Evolutionary conservation across 1,284 basidiomycete species (phyloP).

Genomic region (Cerrena zonata): DNA sequence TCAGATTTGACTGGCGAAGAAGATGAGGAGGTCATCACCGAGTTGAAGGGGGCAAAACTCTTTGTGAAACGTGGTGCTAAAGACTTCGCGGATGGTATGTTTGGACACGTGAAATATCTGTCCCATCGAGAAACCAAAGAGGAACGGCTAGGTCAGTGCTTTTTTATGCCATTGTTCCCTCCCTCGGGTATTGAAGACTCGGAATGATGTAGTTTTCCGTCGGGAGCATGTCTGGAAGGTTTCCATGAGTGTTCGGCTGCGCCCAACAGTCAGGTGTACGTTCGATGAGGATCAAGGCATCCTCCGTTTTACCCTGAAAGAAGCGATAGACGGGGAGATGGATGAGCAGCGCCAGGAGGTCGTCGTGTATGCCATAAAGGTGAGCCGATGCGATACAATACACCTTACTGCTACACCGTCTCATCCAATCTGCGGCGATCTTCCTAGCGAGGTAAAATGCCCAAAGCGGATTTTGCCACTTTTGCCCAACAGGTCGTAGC

Average conservation of each 20-base stretch:
- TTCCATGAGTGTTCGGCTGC: slow-evolving; percentile 56
- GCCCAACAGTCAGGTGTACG: slow-evolving; percentile 47
- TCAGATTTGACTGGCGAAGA: slow-evolving; percentile 60
- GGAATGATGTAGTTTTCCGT: slow-evolving; percentile 49
- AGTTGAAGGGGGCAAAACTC: slow-evolving; percentile 54
- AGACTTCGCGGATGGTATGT: slow-evolving; percentile 53
- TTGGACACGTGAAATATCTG: slow-evolving; percentile 56
- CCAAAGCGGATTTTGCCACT: slow-evolving; percentile 3
- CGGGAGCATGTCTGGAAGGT: slow-evolving; percentile 63
- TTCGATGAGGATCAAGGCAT: slow-evolving; percentile 51
- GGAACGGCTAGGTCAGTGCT: slow-evolving; percentile 42
- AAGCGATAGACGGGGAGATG: slow-evolving; percentile 29
- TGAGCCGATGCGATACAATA: slow-evolving; percentile 14
- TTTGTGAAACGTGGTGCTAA: slow-evolving; percentile 55
- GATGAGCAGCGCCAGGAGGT: slow-evolving; percentile 14
- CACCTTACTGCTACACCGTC: neutral
- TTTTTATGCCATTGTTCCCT: neutral
- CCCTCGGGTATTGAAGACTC: neutral
- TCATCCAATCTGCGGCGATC: neutral
- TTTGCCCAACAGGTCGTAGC: slow-evolving; percentile 2
- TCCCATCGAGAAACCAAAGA: slow-evolving; percentile 35
- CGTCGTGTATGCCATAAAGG: slow-evolving; percentile 39
- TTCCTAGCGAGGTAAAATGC: slow-evolving; percentile 4
- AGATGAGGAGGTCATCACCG: slow-evolving; percentile 47
- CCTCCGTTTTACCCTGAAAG: slow-evolving; percentile 51